These are phyloP conservation scores for Tanacetum coccineum DNA, from an alignment of 129 eudicot species.

Conservation along the genomic window DNA sequence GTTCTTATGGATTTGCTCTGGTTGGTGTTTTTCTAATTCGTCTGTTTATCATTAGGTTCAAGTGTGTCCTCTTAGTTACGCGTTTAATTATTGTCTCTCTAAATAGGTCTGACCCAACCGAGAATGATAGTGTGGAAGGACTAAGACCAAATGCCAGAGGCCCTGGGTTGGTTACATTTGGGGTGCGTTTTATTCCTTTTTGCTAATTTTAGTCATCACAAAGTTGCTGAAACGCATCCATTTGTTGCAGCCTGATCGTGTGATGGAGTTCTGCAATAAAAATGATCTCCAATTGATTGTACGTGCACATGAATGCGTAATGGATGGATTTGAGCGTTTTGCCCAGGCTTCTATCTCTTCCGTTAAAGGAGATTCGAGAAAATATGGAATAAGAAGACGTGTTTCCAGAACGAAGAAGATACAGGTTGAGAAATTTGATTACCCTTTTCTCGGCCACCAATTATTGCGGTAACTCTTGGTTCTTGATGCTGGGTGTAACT, in stretches of 20 bases:
- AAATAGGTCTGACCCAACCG: constrained; percentile 98
- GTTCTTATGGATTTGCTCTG: constrained; percentile 95
- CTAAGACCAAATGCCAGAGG: constrained; percentile 98
- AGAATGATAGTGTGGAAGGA: constrained; percentile 97
- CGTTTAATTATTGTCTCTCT: neutral
- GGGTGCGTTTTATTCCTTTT: constrained; percentile 56
- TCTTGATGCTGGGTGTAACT: constrained; percentile 1
- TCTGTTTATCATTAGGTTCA: neutral
- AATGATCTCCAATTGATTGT: constrained; percentile 95
- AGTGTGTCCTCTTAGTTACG: constrained; percentile 9
- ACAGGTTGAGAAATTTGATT: constrained; percentile 82
- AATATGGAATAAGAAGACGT: no score
- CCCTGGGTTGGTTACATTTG: constrained; percentile 97
- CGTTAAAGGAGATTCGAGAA: no score
- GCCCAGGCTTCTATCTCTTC: no score
- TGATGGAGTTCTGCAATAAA: constrained; percentile 92
- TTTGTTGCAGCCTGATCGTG: constrained; percentile 86
- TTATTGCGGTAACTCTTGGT: constrained; percentile 66
- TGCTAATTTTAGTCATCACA: neutral
- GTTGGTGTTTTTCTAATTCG: constrained; percentile 34
- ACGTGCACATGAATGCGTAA: constrained; percentile 98
- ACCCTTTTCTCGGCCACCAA: constrained; percentile 98
- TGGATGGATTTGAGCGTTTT: constrained; percentile 99
- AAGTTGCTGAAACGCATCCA: neutral
- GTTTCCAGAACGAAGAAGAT: no score